Conservation (phyloP, 2,329 filamentous ascomycete genomes). For the Exophiala sp. region DNA sequence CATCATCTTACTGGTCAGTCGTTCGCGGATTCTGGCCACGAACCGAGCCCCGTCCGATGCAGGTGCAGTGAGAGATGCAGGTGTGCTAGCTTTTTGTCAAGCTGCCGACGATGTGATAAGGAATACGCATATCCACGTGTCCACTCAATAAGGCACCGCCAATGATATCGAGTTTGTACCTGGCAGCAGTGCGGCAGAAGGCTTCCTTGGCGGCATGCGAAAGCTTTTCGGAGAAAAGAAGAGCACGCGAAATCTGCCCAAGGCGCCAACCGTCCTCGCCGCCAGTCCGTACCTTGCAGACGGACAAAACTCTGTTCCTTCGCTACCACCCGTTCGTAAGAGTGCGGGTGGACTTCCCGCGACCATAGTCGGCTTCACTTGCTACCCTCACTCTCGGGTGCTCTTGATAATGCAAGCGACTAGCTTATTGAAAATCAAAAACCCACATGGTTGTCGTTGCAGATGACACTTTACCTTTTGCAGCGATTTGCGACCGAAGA, state of each 20-base stretch:
- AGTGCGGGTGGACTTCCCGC: background rate
- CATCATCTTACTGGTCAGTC: slow-evolving; percentile 8
- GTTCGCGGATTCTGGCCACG: background rate
- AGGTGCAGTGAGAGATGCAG: background rate
- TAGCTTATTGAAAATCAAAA: background rate
- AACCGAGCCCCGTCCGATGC: background rate
- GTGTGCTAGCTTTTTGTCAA: slow-evolving; percentile 5
- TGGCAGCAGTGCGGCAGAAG: slow-evolving; percentile 6
- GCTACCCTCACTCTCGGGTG: too few relatives aligned
- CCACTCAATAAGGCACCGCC: slow-evolving; percentile 19
- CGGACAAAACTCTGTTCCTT: slow-evolving; percentile 1
- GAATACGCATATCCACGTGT: slow-evolving; percentile 11
- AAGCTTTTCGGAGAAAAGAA: background rate
- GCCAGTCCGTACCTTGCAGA: background rate
- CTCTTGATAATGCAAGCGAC: background rate
- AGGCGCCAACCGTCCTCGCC: background rate
- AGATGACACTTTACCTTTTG: slow-evolving; percentile 3
- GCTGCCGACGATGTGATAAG: slow-evolving; percentile 16
- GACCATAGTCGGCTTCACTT: background rate
- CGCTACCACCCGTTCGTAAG: background rate
- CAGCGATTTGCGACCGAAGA: slow-evolving; percentile 6
- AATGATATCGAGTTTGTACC: slow-evolving; percentile 8
- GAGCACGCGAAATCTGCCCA: background rate
- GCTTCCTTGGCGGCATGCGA: background rate
- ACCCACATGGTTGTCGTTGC: background rate